A percentile compares a stretch with the other conserved stretches of the same genome.
Evolutionary conservation across 768 basidiomycete genomes (phyloP).

Genomic region (Leucocoprinus sp.): DNA sequence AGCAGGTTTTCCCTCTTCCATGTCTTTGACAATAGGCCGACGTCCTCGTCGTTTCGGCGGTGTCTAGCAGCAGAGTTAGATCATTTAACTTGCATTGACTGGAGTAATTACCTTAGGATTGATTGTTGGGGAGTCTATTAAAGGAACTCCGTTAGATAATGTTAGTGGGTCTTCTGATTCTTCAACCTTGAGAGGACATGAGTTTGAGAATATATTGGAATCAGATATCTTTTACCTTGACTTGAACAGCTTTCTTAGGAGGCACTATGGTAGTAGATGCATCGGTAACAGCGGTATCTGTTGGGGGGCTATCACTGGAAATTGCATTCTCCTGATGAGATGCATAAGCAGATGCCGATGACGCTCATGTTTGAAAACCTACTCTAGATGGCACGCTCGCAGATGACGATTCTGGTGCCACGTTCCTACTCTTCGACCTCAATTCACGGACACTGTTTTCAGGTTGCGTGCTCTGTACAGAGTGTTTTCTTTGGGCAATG

Average conservation of each 20-base stretch:
- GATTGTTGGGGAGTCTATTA: slow-evolving; percentile 16
- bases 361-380: not conserved
- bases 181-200: slow-evolving; percentile 24
- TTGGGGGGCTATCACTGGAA: slow-evolving; percentile 10
- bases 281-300: not conserved
- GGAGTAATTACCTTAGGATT: slow-evolving; percentile 17
- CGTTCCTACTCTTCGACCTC: slow-evolving; percentile 37
- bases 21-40: slow-evolving; percentile 17
- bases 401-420: slow-evolving; percentile 27
- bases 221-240: slow-evolving; percentile 23
- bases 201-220: not conserved
- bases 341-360: slow-evolving; percentile 2
- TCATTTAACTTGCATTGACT: not conserved
- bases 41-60: slow-evolving; percentile 16
- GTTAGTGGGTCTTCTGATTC: slow-evolving; percentile 23
- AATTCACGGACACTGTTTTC: slow-evolving; percentile 32
- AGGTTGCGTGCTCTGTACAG: slow-evolving; percentile 20
- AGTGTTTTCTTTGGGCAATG: slow-evolving; percentile 30
- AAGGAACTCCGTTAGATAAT: slow-evolving; percentile 8
- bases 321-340: slow-evolving; percentile 2
- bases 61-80: slow-evolving; percentile 10
- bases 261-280: not conserved
- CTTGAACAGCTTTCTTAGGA: slow-evolving; percentile 17
- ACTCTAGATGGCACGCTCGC: slow-evolving; percentile 35
- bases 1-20: slow-evolving; percentile 18